Evolutionary conservation across 1,139 yeast genomes (phyloP), one percentile per base, ranked within the genome.

Genomic region (Insectozyma bohioensis): DNA sequence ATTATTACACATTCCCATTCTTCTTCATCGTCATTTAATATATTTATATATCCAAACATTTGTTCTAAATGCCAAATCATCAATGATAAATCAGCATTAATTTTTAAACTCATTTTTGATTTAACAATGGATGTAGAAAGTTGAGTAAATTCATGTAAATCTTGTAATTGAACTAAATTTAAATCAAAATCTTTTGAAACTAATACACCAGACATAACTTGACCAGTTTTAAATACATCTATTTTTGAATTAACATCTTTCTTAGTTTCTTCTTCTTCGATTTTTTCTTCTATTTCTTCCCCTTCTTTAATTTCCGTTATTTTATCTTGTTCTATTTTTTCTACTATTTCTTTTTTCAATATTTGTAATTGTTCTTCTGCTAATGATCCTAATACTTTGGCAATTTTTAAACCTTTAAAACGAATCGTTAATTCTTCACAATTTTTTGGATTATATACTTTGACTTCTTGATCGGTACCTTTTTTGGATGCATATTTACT

Each of bases 141-240:
- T 35, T 87, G 94, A 0, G 96, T 80, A 49, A 80, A 90, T 49
- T 90, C 97, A 51, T 92, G 82, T 28, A 92, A 74, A 59, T 92
- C 98, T 39, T 81, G 84, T 12, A 87, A 75, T 37, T 88, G 85
- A 46, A 92, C 77, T 33, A 92, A 64, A 51, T 81, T 85, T 47
- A 92, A 66, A 48, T 87, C 95, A 56, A 92, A 92, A 61, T 90
- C 95, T 58, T 85, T 87, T 28, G 95, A 86, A 0, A 92, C 95
- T 28, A 92, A 63, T 11, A 92, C 90, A 12, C 97, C 98, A n/a
- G 88, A 77, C 12, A 92, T 62, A 9, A 79, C 62, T 29, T 73
- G 70, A 1, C 63, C 57, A 1, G 71, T 57, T 18, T 51, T 52
- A 35, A 61, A 49, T 5, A 40, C 38, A 13, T 37, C 34, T 3